Percentiles rank a stretch among this genome's conserved stretches.
These are phyloP conservation scores for Fraxinus greggii DNA, from an alignment of 305 asterid species.

Conservation along the genomic window DNA sequence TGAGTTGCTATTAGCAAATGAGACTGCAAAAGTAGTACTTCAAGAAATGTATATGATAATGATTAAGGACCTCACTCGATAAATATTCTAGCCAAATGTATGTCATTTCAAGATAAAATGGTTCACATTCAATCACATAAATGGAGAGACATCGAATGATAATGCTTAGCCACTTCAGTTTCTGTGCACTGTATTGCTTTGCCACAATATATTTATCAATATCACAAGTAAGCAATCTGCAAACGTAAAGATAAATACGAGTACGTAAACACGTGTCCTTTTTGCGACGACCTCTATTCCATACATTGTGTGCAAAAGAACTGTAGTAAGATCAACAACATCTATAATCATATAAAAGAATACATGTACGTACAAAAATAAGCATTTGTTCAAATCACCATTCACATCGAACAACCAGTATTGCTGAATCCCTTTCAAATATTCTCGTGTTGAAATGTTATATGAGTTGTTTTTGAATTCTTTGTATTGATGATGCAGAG, in stretches of 20 bases:
- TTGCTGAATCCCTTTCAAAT: not conserved
- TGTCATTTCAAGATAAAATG: not conserved
- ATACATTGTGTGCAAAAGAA: not conserved
- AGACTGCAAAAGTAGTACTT: not conserved
- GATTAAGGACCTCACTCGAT: not conserved
- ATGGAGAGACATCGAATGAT: not conserved
- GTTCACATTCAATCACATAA: not conserved
- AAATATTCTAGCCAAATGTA: not conserved
- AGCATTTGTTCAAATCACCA: not conserved
- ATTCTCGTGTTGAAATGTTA: not conserved
- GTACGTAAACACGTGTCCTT: not conserved
- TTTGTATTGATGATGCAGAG: not conserved
- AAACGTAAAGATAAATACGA: not conserved
- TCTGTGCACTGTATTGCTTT: not conserved
- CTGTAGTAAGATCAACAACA: not conserved
- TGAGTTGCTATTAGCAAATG: constrained; percentile 22
- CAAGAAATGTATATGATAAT: not conserved
- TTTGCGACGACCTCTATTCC: not conserved
- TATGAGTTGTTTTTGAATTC: not conserved
- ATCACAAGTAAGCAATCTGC: not conserved
- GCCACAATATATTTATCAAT: not conserved
- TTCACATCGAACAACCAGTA: not conserved
- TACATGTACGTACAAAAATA: not conserved
- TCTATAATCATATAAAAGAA: constrained; percentile 15
- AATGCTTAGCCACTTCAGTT: not conserved